Evolutionary conservation across 139 green algal species (phyloP).

Genomic region (Chlorella sp.): DNA sequence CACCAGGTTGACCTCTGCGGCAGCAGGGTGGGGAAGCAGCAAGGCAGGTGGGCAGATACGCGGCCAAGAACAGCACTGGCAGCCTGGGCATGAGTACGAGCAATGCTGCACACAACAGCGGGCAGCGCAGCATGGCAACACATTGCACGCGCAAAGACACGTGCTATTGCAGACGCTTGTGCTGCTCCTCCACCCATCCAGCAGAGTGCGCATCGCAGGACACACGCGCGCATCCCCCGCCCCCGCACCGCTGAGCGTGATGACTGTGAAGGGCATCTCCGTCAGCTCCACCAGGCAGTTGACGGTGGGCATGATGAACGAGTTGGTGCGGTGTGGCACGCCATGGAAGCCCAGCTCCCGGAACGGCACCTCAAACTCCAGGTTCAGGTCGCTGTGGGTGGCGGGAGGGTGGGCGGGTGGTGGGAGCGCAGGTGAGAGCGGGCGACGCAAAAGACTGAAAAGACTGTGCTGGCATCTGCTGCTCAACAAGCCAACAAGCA

Average conservation of each 20-base stretch:
- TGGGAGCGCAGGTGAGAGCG: background rate
- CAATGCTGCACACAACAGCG: too few species aligned
- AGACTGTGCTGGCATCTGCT: too few species aligned
- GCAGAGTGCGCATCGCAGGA: too few species aligned
- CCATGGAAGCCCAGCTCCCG: slow-evolving; percentile 95
- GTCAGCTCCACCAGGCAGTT: slow-evolving; percentile 98
- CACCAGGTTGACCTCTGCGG: slow-evolving; percentile 91
- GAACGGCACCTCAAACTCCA: slow-evolving; percentile 99
- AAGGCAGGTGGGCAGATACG: too few species aligned
- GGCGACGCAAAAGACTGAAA: too few species aligned
- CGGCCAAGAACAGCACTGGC: background rate
- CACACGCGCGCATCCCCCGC: background rate
- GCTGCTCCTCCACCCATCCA: too few species aligned
- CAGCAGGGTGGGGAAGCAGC: background rate
- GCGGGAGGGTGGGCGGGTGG: background rate
- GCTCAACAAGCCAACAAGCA: too few species aligned
- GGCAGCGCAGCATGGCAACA: too few species aligned
- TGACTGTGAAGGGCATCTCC: slow-evolving; percentile 94
- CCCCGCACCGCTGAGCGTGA: slow-evolving; percentile 63
- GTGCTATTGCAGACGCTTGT: too few species aligned
- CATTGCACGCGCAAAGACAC: too few species aligned
- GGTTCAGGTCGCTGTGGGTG: slow-evolving; percentile 68
- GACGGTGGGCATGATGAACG: slow-evolving; percentile 92
- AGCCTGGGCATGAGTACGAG: too few species aligned
- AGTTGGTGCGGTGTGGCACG: slow-evolving; percentile 81